Evolutionary conservation across 1,139 yeast genomes (phyloP).

Genomic region (Insectozyma bohioensis): DNA sequence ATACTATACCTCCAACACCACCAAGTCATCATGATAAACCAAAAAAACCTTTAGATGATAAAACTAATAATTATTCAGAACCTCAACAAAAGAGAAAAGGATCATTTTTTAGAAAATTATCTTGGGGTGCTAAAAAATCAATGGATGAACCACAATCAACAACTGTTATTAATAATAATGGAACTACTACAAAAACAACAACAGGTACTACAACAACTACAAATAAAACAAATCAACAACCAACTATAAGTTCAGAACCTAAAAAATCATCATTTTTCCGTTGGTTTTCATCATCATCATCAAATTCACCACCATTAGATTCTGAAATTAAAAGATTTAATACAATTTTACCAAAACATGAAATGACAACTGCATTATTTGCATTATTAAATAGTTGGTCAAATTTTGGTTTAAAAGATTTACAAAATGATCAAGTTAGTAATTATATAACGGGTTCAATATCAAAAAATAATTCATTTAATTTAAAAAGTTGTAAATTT

Average conservation of each 20-base stretch:
- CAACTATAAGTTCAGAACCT: conserved; percentile 43
- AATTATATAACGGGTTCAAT: conserved; percentile 58
- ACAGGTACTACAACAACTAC: too few relatives aligned
- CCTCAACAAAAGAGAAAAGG: conserved; percentile 32
- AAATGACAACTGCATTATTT: conserved; percentile 63
- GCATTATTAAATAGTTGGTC: conserved; percentile 69
- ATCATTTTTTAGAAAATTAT: conserved; percentile 63
- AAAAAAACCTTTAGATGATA: conserved; percentile 32
- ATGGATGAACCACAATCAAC: conserved; percentile 15
- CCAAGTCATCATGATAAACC: conserved; percentile 16
- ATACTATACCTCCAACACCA: conserved; percentile 20
- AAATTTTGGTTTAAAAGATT: conserved; percentile 63
- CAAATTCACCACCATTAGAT: conserved; percentile 18
- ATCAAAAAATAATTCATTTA: conserved; percentile 59
- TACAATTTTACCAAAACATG: conserved; percentile 51
- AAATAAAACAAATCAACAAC: conserved; percentile 20
- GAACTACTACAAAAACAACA: conserved; percentile 1
- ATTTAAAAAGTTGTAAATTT: conserved; percentile 65
- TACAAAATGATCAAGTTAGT: conserved; percentile 45
- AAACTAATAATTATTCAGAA: conserved; percentile 28
- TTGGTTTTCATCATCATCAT: conserved; percentile 39
- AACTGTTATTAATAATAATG: conserved; percentile 7
- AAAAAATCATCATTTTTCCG: conserved; percentile 36
- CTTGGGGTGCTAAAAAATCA: conserved; percentile 51
- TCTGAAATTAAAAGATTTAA: conserved; percentile 37